Evolutionary conservation across 2,329 filamentous ascomycete genomes (phyloP), one percentile per base, ranked within the genome.

Genomic region (Amauroascus verrucosus): DNA sequence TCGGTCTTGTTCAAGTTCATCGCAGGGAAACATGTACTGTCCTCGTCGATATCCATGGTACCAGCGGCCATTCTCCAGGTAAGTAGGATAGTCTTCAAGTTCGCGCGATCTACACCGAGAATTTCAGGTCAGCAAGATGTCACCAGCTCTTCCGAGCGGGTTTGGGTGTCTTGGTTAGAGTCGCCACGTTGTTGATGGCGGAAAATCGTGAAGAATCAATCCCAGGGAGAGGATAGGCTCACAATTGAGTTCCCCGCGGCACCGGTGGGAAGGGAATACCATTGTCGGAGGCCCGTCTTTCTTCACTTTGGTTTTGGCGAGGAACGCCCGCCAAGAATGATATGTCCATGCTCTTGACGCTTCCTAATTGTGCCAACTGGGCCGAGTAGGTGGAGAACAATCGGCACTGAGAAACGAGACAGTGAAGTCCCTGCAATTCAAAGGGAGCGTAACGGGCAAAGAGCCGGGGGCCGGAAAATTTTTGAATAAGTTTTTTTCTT

Each of bases 11-110:
- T 93, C 88, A 57, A 77, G 73, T 79, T 85, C 81, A 67, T 93
- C 88, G 66, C 86, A 85, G 20, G 88, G 88, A 58, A 85, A 81
- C 70, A 87, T 75, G 67, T 91, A 91, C 61, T 83, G 80, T 51
- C 83, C 83, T 61, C 73, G 78, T 58, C 78, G 77, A 67, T 77
- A 88, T 22, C 77, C 78, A 64, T 86, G 83, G 65, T 88, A 91
- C 57, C 75, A 74, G 51, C 86, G 79, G 18, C 81, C 84, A 69
- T 89, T 83, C 65, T 86, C 83, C 62, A 78, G 77, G 60, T 79
- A 73, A 57, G 66, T 66, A 7, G 64, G 64, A 54, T 73, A 69
- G 49, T 60, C 64, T 48, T 70, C 50, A 40, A 52, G 50, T 52
- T 52, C 67, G 48, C 63, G 58, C 48, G 63, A 62, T 58, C 69